phyloP scores from a whole-genome alignment of 2,329 filamentous ascomycete genomes.

The Ophiosphaerella herpotricha region DNA sequence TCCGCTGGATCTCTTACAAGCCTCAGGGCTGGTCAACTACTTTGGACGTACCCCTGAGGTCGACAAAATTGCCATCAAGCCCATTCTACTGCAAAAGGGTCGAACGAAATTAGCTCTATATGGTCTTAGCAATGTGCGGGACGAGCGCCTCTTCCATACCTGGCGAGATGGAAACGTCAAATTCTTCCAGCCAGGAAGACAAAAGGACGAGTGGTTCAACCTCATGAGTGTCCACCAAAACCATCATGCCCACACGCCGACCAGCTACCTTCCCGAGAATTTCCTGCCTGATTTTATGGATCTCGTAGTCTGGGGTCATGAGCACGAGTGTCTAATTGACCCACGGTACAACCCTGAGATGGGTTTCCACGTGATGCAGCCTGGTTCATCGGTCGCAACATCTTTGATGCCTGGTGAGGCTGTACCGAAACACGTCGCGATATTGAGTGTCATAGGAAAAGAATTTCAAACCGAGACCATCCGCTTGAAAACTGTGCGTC shows the following conservation, averaged over 20 bases:
- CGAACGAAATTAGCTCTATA: conserved; percentile 90
- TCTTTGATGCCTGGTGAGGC: conserved; percentile 90
- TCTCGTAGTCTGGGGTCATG: conserved; percentile 93
- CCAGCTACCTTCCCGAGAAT: conserved; percentile 91
- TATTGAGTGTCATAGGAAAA: conserved; percentile 81
- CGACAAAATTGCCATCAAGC: conserved; percentile 91
- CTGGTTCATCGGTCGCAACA: conserved; percentile 93
- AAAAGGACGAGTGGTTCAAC: conserved; percentile 93
- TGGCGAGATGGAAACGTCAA: conserved; percentile 93
- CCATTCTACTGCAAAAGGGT: conserved; percentile 90
- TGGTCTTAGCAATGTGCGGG: conserved; percentile 92
- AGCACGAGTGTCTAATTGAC: conserved; percentile 93
- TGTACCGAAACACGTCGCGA: conserved; percentile 85
- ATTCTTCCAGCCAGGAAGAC: conserved; percentile 82
- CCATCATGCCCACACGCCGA: conserved; percentile 87
- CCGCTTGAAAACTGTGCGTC: conserved; percentile 83
- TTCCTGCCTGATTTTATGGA: conserved; percentile 92
- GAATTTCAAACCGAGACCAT: conserved; percentile 81
- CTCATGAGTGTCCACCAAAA: conserved; percentile 95
- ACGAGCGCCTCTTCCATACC: conserved; percentile 91
- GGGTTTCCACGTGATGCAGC: conserved; percentile 94
- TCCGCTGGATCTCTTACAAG: conserved; percentile 86
- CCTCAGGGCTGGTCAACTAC: conserved; percentile 92
- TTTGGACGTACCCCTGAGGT: conserved; percentile 90
- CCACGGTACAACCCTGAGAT: conserved; percentile 83